phyloP scores from a whole-genome alignment of 2,329 filamentous ascomycete genomes.

The Graphiopsis chlorocephala region DNA sequence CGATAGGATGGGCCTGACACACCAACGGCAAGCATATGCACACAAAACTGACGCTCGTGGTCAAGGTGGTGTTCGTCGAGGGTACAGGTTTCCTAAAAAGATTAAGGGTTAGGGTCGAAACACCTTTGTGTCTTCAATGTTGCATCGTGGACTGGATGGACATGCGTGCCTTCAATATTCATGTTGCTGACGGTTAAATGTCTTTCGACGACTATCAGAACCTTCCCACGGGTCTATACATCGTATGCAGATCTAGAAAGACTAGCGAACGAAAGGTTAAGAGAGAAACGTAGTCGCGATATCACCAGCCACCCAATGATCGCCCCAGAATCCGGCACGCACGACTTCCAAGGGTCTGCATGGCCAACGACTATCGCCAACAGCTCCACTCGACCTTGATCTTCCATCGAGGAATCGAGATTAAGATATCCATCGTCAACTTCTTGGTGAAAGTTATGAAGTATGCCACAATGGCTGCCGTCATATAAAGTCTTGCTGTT shows the following conservation, averaged over 20 bases:
- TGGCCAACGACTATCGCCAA: neutral
- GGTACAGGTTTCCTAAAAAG: too few species aligned
- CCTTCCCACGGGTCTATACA: neutral
- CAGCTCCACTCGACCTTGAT: neutral
- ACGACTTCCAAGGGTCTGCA: neutral
- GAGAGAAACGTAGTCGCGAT: neutral
- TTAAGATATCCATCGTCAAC: neutral
- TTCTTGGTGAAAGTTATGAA: neutral
- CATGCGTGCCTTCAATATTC: neutral
- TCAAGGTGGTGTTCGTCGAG: too few species aligned
- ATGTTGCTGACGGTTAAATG: neutral
- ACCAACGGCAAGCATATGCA: too few species aligned
- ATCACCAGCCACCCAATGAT: neutral
- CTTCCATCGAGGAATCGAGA: neutral
- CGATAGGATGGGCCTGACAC: neutral
- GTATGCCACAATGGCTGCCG: conserved; percentile 12
- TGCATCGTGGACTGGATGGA: neutral
- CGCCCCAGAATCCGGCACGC: neutral
- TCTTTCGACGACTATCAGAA: neutral
- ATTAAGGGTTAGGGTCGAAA: neutral
- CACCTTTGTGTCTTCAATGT: neutral
- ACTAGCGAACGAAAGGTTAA: neutral
- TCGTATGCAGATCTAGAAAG: neutral
- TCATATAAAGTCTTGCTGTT: conserved; percentile 27
- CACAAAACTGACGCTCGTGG: too few species aligned